phyloP scores from a whole-genome alignment of 169 alveolate genomes.

The Plasmodium yoelii region DNA sequence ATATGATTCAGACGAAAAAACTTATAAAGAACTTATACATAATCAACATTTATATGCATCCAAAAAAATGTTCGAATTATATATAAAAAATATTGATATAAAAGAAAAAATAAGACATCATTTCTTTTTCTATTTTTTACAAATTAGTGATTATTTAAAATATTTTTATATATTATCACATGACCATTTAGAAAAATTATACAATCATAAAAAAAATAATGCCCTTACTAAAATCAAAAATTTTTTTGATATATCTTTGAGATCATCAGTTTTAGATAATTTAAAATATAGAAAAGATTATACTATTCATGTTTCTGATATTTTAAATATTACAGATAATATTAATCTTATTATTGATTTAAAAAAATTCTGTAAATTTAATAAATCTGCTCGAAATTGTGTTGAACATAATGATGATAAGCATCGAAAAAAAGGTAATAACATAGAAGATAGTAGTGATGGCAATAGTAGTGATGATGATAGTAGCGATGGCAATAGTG shows the following conservation, averaged over 20 bases:
- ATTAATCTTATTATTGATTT: conserved; percentile 50
- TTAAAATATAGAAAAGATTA: conserved; percentile 58
- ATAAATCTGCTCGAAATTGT: background rate
- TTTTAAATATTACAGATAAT: conserved; percentile 52
- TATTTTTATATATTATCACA: conserved; percentile 66
- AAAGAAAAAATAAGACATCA: conserved; percentile 71
- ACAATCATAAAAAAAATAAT: conserved; percentile 53
- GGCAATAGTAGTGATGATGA: background rate
- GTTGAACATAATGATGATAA: background rate
- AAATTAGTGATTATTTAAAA: conserved; percentile 74
- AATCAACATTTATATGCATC: conserved; percentile 76
- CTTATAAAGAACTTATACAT: conserved; percentile 64
- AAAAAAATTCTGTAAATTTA: conserved; percentile 10
- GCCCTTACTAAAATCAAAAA: conserved; percentile 41
- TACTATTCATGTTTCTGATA: conserved; percentile 50
- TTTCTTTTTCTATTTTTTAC: conserved; percentile 65
- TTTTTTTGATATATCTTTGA: conserved; percentile 56
- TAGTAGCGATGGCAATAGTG: background rate
- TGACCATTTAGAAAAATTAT: conserved; percentile 57
- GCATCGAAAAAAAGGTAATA: background rate
- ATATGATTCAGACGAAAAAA: conserved; percentile 35
- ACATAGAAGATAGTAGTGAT: background rate
- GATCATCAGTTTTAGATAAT: conserved; percentile 60
- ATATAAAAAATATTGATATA: conserved; percentile 60
- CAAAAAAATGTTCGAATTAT: conserved; percentile 71